Percentiles rank a stretch among this genome's conserved stretches.
Conservation (phyloP, 2,329 filamentous ascomycete genomes). For the Hypoxylon sp. region DNA sequence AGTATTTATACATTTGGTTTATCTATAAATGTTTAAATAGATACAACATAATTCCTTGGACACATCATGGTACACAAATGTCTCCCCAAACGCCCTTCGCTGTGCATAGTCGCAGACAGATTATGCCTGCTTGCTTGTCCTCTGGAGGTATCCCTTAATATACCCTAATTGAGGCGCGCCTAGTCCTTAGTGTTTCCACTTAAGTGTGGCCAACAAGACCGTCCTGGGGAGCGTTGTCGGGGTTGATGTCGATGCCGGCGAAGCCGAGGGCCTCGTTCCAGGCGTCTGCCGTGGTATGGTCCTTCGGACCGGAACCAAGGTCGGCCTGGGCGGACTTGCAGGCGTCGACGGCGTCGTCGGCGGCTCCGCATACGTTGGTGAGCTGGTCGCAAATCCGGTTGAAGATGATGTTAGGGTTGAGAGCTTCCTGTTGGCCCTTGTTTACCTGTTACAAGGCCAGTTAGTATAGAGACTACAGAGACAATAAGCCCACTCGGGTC, state of each 20-base stretch:
- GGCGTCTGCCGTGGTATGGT: conserved; percentile 49
- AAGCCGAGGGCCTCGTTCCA: conserved; percentile 55
- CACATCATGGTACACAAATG: conserved; percentile 23
- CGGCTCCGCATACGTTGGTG: conserved; percentile 70
- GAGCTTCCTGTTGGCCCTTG: conserved; percentile 69
- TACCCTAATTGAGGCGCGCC: too few species aligned
- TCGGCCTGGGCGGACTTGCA: conserved; percentile 59
- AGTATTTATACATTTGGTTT: too few species aligned
- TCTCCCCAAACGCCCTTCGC: conserved; percentile 6
- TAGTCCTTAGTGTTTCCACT: background rate
- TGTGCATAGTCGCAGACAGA: conserved; percentile 15
- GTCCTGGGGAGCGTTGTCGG: conserved; percentile 48
- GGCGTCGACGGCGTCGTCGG: conserved; percentile 63
- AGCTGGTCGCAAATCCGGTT: conserved; percentile 76
- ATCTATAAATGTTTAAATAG: conserved; percentile 12
- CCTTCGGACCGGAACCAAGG: conserved; percentile 46
- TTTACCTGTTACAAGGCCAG: too few species aligned
- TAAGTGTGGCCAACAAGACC: conserved; percentile 51
- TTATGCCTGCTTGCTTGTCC: background rate
- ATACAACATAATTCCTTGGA: conserved; percentile 23
- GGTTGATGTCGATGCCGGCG: conserved; percentile 49
- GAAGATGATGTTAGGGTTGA: conserved; percentile 78
- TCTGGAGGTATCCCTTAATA: too few species aligned
- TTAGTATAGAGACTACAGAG: too few species aligned
- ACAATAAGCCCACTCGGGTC: too few species aligned